phyloP scores from a whole-genome alignment of 768 basidiomycete species.

The Leucosporidium creatinivorum region DNA sequence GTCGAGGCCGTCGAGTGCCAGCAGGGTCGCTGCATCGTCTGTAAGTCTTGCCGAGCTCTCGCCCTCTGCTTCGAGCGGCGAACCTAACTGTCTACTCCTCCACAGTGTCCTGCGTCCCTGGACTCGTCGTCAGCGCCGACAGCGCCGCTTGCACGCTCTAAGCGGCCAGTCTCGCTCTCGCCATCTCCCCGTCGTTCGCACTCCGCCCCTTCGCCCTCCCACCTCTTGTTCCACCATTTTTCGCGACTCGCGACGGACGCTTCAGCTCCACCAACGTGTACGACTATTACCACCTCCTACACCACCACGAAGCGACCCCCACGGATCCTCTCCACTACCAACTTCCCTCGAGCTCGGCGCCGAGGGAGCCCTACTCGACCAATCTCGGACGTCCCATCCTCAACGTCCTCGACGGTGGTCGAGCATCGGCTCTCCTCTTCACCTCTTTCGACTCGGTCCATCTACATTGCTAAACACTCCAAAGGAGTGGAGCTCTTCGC shows the following conservation, averaged over 20 bases:
- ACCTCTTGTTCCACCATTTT: too few species aligned
- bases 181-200: too few species aligned
- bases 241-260: too few species aligned
- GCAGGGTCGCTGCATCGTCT: conserved; percentile 40
- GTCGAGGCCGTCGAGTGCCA: conserved; percentile 68
- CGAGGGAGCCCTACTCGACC: too few species aligned
- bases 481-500: too few species aligned
- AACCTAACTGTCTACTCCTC: not conserved
- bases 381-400: not conserved
- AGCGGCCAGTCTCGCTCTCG: not conserved
- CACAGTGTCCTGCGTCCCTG: conserved; percentile 20
- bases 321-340: too few species aligned
- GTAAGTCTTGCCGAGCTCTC: conserved; percentile 10
- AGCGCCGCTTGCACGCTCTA: conserved; percentile 25
- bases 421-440: not conserved
- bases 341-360: not conserved
- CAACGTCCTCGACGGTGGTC: not conserved
- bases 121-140: conserved; percentile 14
- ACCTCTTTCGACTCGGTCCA: not conserved
- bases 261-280: too few species aligned
- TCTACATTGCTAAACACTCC: too few species aligned
- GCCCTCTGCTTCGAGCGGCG: too few species aligned
- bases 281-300: too few species aligned
- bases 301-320: too few species aligned
- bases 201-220: too few species aligned